Conservation (phyloP, 2,329 filamentous ascomycete genomes). For the Ophiocordyceps robertsii region DNA sequence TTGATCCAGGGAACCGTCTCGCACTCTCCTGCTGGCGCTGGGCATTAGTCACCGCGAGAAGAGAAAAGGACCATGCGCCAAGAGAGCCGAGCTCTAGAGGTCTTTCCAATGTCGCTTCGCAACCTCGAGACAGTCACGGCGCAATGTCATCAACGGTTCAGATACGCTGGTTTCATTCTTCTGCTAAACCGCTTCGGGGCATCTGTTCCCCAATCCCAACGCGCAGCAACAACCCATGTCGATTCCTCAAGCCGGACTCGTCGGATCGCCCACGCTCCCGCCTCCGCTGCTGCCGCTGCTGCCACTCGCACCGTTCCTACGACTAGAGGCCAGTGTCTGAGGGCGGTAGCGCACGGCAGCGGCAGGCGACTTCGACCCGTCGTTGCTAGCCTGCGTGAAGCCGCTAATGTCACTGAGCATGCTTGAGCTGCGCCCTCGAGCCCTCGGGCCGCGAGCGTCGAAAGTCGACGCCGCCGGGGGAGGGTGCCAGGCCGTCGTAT, state of each 20-base stretch:
- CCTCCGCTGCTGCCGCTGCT: constrained; percentile 34
- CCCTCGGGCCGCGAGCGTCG: constrained; percentile 23
- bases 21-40: too few relatives aligned
- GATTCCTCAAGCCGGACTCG: constrained; percentile 26
- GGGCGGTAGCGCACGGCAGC: background rate
- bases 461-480: constrained; percentile 23
- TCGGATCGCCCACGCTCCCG: constrained; percentile 36
- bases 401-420: constrained; percentile 57
- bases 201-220: background rate
- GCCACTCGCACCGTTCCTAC: constrained; percentile 16
- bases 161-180: background rate
- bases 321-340: constrained; percentile 1
- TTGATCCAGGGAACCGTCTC: too few relatives aligned
- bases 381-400: constrained; percentile 48
- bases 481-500: constrained; percentile 20
- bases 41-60: too few relatives aligned
- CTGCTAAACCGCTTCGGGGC: background rate
- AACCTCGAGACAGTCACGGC: background rate
- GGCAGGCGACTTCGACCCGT: constrained; percentile 22
- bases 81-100: too few relatives aligned
- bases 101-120: background rate
- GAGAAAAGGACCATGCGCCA: too few relatives aligned
- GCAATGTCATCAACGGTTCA: background rate
- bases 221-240: background rate
- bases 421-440: constrained; percentile 47